Conservation (phyloP, 306 rosid genomes). For the Carpinus fangiana region DNA sequence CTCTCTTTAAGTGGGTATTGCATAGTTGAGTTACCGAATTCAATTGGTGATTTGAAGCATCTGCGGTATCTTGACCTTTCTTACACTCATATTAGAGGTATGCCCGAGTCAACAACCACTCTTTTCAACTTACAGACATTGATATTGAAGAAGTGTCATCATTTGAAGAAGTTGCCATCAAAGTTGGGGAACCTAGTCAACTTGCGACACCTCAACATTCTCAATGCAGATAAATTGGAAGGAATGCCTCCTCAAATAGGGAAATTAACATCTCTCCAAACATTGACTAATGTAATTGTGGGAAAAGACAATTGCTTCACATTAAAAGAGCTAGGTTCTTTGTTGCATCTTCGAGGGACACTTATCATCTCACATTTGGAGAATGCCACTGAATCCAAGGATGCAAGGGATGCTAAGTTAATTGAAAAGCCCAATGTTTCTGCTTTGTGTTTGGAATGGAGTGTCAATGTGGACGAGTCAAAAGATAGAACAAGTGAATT, state of each 20-base stretch:
- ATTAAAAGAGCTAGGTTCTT: not conserved
- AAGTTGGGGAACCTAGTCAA: not conserved
- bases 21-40: not conserved
- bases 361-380: conserved; percentile 6
- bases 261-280: not conserved
- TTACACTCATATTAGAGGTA: accelerated
- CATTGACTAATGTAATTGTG: not conserved
- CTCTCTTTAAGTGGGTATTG: not conserved
- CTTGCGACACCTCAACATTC: not conserved
- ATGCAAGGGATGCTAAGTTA: conserved; percentile 3
- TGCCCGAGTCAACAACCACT: not conserved
- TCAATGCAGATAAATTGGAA: not conserved
- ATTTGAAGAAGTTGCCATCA: not conserved
- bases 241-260: not conserved
- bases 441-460: not conserved
- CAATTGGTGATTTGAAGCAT: not conserved
- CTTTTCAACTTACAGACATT: conserved; percentile 12
- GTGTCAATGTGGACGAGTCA: not conserved
- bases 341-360: not conserved
- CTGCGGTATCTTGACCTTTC: conserved; percentile 4
- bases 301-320: not conserved
- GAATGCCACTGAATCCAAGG: not conserved
- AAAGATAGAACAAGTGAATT: not conserved
- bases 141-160: not conserved
- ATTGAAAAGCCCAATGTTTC: not conserved